phyloP scores from a whole-genome alignment of 2,329 filamentous ascomycete species.

The Talaromyces pinophilus region DNA sequence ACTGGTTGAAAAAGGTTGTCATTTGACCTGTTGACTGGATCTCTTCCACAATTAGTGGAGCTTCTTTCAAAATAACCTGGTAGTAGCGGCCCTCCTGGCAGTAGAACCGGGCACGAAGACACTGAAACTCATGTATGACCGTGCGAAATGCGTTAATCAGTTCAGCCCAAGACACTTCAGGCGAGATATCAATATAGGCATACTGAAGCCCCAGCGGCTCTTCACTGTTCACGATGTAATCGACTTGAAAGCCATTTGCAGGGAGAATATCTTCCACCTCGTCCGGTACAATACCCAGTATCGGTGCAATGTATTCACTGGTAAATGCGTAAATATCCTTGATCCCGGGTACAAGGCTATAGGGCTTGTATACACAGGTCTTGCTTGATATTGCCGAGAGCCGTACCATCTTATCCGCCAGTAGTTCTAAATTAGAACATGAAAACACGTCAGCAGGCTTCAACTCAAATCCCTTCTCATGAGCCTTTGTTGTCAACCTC shows the following conservation, averaged over 20 bases:
- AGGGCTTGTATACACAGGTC: not conserved
- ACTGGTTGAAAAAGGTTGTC: slow-evolving; percentile 8
- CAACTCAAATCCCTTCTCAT: not conserved
- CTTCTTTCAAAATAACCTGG: not conserved
- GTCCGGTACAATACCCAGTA: not conserved
- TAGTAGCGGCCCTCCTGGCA: not conserved
- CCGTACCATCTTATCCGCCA: not conserved
- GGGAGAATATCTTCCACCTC: slow-evolving; percentile 10
- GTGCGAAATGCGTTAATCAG: not conserved
- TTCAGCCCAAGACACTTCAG: not conserved
- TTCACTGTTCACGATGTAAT: slow-evolving; percentile 10
- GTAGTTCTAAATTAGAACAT: not conserved
- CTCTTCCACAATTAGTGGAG: not conserved
- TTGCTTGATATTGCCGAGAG: not conserved
- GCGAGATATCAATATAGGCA: not conserved
- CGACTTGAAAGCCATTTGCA: slow-evolving; percentile 15
- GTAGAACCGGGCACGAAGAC: not conserved
- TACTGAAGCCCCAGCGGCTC: slow-evolving; percentile 15
- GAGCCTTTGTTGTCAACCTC: slow-evolving; percentile 25
- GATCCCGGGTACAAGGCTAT: not conserved
- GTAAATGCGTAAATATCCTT: not conserved
- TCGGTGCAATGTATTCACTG: not conserved
- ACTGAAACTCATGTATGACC: not conserved
- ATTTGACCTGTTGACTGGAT: not conserved
- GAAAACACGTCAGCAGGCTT: slow-evolving; percentile 4